Evolutionary conservation across 2,329 filamentous ascomycete genomes (phyloP).

Genomic region (Nemania bipapillata): DNA sequence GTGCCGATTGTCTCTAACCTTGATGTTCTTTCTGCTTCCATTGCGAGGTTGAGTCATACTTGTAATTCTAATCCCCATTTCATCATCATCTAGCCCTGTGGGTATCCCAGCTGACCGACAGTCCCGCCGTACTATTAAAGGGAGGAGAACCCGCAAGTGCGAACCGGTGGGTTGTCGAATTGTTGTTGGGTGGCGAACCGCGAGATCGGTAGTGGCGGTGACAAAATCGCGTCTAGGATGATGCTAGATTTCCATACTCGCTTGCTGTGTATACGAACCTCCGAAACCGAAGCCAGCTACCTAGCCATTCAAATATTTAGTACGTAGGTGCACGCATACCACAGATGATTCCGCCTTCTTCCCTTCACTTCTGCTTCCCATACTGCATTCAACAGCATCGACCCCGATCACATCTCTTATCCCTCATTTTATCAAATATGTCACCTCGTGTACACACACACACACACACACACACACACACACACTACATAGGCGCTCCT

Average conservation of each 20-base stretch:
- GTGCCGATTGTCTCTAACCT: neutral
- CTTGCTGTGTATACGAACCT: neutral
- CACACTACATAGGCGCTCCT: neutral
- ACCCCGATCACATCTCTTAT: neutral
- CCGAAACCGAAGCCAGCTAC: neutral
- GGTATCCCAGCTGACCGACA: neutral
- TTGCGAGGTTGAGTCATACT: too few species aligned
- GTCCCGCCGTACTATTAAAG: neutral
- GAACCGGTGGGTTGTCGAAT: neutral
- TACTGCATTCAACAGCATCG: neutral
- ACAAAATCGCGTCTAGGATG: neutral
- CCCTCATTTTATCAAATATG: neutral
- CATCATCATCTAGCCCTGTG: neutral
- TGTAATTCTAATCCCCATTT: too few species aligned
- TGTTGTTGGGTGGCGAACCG: neutral
- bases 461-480: neutral
- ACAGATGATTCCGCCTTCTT: neutral
- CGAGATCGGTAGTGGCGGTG: neutral
- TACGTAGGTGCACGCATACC: neutral
- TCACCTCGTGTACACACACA: neutral
- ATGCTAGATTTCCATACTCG: neutral
- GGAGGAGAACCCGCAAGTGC: neutral
- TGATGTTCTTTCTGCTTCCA: too few species aligned
- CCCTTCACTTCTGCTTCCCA: neutral
- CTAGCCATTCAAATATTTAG: neutral